Conservation (phyloP, 345 rosid genomes). For the Trapa bicornis region DNA sequence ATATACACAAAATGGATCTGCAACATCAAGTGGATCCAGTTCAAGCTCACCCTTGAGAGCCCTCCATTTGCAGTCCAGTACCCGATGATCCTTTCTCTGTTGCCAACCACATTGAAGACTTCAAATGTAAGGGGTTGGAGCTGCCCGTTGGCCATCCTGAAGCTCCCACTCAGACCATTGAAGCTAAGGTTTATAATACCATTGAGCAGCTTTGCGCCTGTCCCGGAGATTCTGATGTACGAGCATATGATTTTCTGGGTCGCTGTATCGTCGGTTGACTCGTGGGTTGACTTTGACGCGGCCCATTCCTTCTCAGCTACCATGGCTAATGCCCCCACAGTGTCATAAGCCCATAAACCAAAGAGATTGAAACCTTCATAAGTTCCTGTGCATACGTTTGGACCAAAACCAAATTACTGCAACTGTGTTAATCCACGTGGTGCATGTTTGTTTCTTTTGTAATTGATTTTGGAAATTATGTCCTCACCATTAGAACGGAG, state of each 20-base stretch:
- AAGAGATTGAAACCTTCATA: constrained; percentile 1
- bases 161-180: constrained; percentile 7
- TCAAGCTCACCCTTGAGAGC: background rate
- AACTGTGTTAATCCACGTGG: background rate
- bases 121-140: constrained; percentile 7
- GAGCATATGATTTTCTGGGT: constrained; percentile 1
- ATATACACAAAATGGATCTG: background rate
- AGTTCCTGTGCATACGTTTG: background rate
- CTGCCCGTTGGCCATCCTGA: background rate
- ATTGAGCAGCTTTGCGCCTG: constrained; percentile 6
- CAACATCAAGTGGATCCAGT: too few relatives aligned
- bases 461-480: too few relatives aligned
- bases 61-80: constrained; percentile 9
- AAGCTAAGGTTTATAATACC: background rate
- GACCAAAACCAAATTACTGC: background rate
- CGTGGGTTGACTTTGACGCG: background rate
- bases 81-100: background rate
- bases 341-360: constrained; percentile 12
- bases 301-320: constrained; percentile 7
- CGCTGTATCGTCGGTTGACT: background rate
- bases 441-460: too few relatives aligned
- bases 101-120: constrained; percentile 7
- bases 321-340: constrained; percentile 7
- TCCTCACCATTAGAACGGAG: background rate
- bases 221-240: constrained; percentile 4